Conservation (phyloP, 2,329 filamentous ascomycete genomes). For the Chaetomium sp. region DNA sequence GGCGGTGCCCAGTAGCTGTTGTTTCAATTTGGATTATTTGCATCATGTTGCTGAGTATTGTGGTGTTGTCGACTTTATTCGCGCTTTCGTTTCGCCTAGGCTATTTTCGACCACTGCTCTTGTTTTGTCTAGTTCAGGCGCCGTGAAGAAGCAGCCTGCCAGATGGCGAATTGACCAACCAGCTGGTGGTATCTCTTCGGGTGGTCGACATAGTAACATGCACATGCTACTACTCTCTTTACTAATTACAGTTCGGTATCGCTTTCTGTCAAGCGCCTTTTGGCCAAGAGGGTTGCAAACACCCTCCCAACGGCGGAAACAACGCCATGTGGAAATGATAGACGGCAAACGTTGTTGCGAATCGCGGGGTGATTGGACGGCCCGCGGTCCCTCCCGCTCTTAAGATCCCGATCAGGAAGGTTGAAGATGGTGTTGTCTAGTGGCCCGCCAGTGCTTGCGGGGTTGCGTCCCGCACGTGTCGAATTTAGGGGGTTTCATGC, state of each 20-base stretch:
- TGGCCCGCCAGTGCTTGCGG: constrained; percentile 1
- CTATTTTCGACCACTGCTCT: background rate
- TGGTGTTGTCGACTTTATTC: background rate
- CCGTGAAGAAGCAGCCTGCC: background rate
- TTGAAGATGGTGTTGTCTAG: constrained; percentile 19
- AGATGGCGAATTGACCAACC: background rate
- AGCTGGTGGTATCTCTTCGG: background rate
- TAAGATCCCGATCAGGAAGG: constrained; percentile 30
- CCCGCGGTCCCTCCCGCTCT: constrained; percentile 10
- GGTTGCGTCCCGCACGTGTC: constrained; percentile 14
- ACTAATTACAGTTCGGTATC: constrained; percentile 13
- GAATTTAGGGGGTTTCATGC: constrained; percentile 18
- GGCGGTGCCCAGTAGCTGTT: background rate
- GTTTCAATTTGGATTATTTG: background rate
- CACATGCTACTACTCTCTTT: background rate
- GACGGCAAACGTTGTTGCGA: constrained; percentile 20
- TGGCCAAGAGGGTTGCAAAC: background rate
- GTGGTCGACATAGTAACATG: background rate
- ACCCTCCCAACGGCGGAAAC: background rate
- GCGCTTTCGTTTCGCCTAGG: background rate
- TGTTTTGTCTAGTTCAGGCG: background rate
- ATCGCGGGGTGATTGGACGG: constrained; percentile 26
- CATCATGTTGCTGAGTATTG: background rate
- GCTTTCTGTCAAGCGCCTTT: constrained; percentile 1
- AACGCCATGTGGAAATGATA: constrained; percentile 10